Evolutionary conservation across 768 basidiomycete genomes (phyloP).

Genomic region (Boletus rubescentipes): DNA sequence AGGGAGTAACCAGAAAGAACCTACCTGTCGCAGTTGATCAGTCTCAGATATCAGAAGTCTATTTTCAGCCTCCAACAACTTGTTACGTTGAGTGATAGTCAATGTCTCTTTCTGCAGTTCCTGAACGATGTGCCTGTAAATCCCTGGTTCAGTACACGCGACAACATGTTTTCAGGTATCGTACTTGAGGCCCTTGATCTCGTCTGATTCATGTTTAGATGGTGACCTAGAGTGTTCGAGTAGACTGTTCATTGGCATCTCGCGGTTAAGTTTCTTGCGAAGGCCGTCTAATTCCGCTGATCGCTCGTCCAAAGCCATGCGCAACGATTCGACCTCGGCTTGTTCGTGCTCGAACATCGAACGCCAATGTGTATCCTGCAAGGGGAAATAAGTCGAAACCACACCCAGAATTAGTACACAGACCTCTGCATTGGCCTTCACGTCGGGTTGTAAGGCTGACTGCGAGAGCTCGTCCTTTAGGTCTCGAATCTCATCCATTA

Average conservation of each 20-base stretch:
- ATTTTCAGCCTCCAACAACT: conserved; percentile 78
- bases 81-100: conserved; percentile 57
- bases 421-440: conserved; percentile 24
- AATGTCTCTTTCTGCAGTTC: conserved; percentile 84
- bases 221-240: conserved; percentile 31
- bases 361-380: conserved; percentile 29
- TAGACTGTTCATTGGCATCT: conserved; percentile 45
- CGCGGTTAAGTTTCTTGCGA: conserved; percentile 62
- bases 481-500: conserved; percentile 53
- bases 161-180: not conserved
- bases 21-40: conserved; percentile 72
- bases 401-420: not conserved
- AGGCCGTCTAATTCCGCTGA: conserved; percentile 53
- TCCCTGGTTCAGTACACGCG: not conserved
- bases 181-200: conserved; percentile 83
- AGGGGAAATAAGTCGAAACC: not conserved
- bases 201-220: conserved; percentile 57
- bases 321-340: conserved; percentile 32
- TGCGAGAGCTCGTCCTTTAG: conserved; percentile 47
- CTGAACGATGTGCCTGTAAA: conserved; percentile 75
- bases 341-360: conserved; percentile 32
- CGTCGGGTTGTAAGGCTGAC: conserved; percentile 21
- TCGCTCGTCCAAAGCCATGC: conserved; percentile 37
- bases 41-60: conserved; percentile 52
- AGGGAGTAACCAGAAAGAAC: not conserved